A percentile compares a stretch with the other conserved stretches of the same genome.
Conservation (phyloP, 1,284 basidiomycete species). For the Singerocomus rubriflavus region DNA sequence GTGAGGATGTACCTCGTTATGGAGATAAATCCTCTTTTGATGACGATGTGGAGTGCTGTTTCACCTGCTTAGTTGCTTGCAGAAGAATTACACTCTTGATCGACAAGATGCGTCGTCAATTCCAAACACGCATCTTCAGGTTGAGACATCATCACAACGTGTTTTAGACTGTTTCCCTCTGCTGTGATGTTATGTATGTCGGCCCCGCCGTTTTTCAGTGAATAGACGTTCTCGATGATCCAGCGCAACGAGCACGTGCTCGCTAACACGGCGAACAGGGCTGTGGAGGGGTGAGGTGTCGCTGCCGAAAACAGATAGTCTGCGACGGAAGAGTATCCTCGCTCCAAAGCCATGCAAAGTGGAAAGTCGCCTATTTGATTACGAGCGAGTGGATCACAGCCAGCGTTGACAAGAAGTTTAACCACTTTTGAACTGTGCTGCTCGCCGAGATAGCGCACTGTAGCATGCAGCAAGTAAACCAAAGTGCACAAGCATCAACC, state of each 20-base stretch:
- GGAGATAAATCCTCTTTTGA: background rate
- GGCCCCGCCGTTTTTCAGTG: background rate
- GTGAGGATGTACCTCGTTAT: background rate
- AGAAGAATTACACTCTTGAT: background rate
- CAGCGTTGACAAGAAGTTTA: too few species aligned
- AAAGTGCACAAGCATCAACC: too few species aligned
- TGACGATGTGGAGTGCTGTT: conserved; percentile 4
- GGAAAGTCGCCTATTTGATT: background rate
- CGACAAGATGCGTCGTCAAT: background rate
- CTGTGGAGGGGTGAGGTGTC: background rate
- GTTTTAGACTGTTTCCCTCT: background rate
- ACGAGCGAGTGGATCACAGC: background rate
- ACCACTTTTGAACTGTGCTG: too few species aligned
- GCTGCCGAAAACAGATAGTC: background rate
- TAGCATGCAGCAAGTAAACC: too few species aligned
- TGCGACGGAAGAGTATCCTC: background rate
- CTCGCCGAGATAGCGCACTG: too few species aligned
- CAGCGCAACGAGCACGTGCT: background rate
- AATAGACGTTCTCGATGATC: background rate
- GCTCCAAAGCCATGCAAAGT: background rate
- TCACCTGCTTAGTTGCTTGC: background rate
- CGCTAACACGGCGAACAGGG: background rate
- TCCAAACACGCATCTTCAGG: background rate
- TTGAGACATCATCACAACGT: background rate
- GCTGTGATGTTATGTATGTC: background rate